Evolutionary conservation across 768 basidiomycete genomes (phyloP).

Genomic region (Floccularia luteovirens): DNA sequence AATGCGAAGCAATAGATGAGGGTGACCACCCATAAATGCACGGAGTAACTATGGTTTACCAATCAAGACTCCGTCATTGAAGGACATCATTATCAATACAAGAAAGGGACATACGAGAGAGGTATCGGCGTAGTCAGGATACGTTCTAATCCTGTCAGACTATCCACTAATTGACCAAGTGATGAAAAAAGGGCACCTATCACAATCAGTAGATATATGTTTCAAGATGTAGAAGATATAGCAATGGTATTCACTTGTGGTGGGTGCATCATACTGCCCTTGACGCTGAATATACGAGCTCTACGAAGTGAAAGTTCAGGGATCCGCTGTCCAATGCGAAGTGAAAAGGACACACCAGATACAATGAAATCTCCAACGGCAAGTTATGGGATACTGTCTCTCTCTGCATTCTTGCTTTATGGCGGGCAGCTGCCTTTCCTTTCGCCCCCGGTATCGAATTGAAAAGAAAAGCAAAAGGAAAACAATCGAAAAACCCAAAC

Average conservation of each 20-base stretch:
- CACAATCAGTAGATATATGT: constrained; percentile 9
- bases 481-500: constrained; percentile 55
- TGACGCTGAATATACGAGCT: constrained; percentile 59
- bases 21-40: constrained; percentile 64
- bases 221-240: constrained; percentile 9
- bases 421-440: constrained; percentile 54
- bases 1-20: constrained; percentile 51
- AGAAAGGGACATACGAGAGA: constrained; percentile 62
- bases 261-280: constrained; percentile 49
- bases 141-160: constrained; percentile 62
- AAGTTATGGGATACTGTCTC: constrained; percentile 48
- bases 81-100: constrained; percentile 33
- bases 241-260: constrained; percentile 41
- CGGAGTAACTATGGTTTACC: constrained; percentile 61
- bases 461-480: constrained; percentile 61
- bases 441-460: constrained; percentile 37
- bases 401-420: constrained; percentile 42
- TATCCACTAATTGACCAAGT: constrained; percentile 52
- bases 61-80: constrained; percentile 46
- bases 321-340: constrained; percentile 1
- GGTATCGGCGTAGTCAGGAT: constrained; percentile 74
- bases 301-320: constrained; percentile 22
- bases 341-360: constrained; percentile 36
- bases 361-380: constrained; percentile 63
- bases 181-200: constrained; percentile 39